phyloP scores from a whole-genome alignment of 257 asterid genomes.

The Ligustrum vulgare region DNA sequence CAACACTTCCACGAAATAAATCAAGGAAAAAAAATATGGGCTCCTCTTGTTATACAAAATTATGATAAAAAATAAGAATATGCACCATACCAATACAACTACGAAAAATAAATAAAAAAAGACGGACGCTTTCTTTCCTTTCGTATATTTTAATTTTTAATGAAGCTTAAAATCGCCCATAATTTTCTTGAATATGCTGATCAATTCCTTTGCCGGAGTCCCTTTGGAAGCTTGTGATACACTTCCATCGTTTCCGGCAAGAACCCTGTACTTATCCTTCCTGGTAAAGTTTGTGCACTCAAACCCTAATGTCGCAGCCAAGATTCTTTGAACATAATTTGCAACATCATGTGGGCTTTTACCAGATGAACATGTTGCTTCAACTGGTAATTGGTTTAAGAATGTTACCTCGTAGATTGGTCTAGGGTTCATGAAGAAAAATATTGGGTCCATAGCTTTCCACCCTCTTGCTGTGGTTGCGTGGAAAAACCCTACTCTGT shows the following conservation, averaged over 20 bases:
- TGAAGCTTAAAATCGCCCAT: constrained; percentile 48
- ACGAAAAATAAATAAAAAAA: no score
- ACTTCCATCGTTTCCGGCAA: constrained; percentile 82
- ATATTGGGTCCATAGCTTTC: constrained; percentile 81
- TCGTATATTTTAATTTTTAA: background rate
- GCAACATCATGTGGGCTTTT: constrained; percentile 89
- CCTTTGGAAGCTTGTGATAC: constrained; percentile 36
- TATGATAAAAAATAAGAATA: no score
- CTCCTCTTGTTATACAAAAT: no score
- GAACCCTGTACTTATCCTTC: constrained; percentile 82
- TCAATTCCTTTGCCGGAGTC: constrained; percentile 23
- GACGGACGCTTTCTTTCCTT: no score
- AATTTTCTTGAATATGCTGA: constrained; percentile 37
- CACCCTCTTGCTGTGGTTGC: constrained; percentile 92
- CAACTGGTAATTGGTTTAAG: constrained; percentile 72
- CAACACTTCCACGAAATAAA: no score
- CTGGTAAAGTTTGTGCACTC: constrained; percentile 88
- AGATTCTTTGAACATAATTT: constrained; percentile 78
- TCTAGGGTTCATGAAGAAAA: constrained; percentile 90
- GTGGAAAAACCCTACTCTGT: constrained; percentile 76
- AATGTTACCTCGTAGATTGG: constrained; percentile 81
- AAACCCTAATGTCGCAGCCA: constrained; percentile 87
- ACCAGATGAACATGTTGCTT: constrained; percentile 82
- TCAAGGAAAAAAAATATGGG: no score
- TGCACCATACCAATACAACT: no score